Evolutionary conservation across 805 yeast genomes (phyloP).

Genomic region (Myxozyma vanderwaltii): DNA sequence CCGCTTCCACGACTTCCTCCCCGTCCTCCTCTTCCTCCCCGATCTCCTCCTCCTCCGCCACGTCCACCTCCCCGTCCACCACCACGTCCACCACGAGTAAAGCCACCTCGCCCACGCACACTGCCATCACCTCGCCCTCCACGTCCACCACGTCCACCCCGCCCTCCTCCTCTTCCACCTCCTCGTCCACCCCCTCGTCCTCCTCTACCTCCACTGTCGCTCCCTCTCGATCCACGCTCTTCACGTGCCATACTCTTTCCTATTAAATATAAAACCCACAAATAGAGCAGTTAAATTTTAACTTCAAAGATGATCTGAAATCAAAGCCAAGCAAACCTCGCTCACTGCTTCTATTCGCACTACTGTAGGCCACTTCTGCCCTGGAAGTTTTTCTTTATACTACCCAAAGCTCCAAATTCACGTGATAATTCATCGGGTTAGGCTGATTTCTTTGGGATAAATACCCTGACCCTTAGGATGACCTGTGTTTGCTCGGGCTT

Average conservation of each 20-base stretch:
- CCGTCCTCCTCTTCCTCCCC: background rate
- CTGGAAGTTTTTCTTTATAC: background rate
- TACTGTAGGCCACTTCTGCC: no score
- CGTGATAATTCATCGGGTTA: background rate
- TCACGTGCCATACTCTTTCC: background rate
- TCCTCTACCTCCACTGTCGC: background rate
- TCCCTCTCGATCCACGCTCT: background rate
- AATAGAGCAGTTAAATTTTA: background rate
- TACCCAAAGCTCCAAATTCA: no score
- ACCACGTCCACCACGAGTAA: constrained; percentile 3
- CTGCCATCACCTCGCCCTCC: background rate
- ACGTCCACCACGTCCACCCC: constrained; percentile 2
- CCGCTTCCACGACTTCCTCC: background rate
- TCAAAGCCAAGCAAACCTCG: no score
- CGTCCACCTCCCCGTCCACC: background rate
- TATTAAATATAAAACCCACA: no score
- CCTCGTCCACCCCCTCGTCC: background rate
- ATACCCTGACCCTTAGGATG: background rate
- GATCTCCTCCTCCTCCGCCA: background rate
- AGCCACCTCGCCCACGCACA: constrained; percentile 11
- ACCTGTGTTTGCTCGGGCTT: no score
- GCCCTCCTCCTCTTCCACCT: background rate
- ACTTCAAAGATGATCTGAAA: no score
- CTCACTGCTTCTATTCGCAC: no score
- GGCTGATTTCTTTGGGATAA: background rate